A percentile compares a stretch with the other conserved stretches of the same genome.
Evolutionary conservation across 495 filamentous ascomycete genomes (phyloP).

Genomic region (Tuber calosporum): DNA sequence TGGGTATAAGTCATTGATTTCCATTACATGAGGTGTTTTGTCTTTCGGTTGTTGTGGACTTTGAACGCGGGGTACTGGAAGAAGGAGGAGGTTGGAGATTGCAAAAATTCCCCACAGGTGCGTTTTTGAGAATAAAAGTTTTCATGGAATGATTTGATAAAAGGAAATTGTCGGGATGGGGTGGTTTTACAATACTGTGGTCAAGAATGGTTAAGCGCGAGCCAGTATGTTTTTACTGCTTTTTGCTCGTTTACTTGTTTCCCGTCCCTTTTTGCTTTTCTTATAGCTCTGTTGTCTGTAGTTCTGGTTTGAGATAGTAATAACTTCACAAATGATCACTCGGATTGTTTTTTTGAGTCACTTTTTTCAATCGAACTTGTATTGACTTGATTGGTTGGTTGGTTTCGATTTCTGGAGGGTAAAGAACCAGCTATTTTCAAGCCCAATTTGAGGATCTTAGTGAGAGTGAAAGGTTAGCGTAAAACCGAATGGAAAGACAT

Average conservation of each 20-base stretch:
- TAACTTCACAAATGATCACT: not conserved
- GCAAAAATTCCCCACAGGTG: not conserved
- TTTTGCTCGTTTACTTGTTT: not conserved
- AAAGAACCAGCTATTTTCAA: not conserved
- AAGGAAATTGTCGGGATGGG: not conserved
- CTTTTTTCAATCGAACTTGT: not conserved
- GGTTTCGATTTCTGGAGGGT: not conserved
- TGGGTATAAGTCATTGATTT: not conserved
- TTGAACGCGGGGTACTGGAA: not conserved
- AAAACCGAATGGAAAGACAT: not conserved
- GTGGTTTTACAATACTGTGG: not conserved
- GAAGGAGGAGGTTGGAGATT: not conserved
- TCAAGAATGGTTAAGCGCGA: not conserved
- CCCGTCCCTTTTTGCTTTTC: not conserved
- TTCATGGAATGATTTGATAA: not conserved
- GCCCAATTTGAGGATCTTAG: not conserved
- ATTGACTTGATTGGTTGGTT: not conserved
- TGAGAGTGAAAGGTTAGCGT: not conserved
- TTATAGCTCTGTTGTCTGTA: not conserved
- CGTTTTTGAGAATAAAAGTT: not conserved
- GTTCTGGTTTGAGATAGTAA: not conserved
- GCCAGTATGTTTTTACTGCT: not conserved
- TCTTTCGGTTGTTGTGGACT: not conserved
- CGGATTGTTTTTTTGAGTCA: not conserved
- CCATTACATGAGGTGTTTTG: not conserved